These are phyloP conservation scores for Tuber microsphaerosporum DNA, from an alignment of 495 filamentous ascomycete species.

Conservation along the genomic window DNA sequence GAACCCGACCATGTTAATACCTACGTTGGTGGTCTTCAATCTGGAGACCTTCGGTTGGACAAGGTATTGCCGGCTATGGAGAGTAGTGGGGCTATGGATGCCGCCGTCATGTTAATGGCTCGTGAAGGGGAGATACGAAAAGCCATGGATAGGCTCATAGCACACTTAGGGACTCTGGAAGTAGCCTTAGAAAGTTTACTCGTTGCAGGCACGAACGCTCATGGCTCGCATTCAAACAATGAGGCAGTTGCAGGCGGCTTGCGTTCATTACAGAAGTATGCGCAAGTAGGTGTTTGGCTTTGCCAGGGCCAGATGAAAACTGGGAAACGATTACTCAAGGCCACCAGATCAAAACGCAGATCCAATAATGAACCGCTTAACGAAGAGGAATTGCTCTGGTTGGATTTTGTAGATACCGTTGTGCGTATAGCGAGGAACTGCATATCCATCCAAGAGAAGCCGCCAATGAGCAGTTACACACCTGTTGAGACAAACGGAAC, in stretches of 20 bases:
- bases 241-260: constrained; percentile 59
- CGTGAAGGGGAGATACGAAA: constrained; percentile 76
- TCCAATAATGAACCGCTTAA: constrained; percentile 58
- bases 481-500: constrained; percentile 40
- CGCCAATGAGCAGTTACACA: constrained; percentile 15
- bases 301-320: constrained; percentile 82
- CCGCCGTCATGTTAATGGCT: constrained; percentile 83
- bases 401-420: constrained; percentile 77
- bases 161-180: constrained; percentile 70
- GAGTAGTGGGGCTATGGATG: constrained; percentile 80
- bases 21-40: constrained; percentile 71
- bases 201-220: constrained; percentile 46
- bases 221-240: constrained; percentile 43
- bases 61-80: constrained; percentile 82
- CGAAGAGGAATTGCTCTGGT: constrained; percentile 76
- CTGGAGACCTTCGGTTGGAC: constrained; percentile 72
- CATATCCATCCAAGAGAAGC: constrained; percentile 29
- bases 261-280: constrained; percentile 75
- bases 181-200: constrained; percentile 69
- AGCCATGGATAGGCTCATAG: constrained; percentile 75
- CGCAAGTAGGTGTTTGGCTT: constrained; percentile 86
- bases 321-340: constrained; percentile 43
- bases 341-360: constrained; percentile 39
- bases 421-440: constrained; percentile 66
- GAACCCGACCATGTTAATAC: constrained; percentile 74